These are phyloP conservation scores for Phlegmacium glaucopus DNA, from an alignment of 768 basidiomycete genomes.

Conservation along the genomic window DNA sequence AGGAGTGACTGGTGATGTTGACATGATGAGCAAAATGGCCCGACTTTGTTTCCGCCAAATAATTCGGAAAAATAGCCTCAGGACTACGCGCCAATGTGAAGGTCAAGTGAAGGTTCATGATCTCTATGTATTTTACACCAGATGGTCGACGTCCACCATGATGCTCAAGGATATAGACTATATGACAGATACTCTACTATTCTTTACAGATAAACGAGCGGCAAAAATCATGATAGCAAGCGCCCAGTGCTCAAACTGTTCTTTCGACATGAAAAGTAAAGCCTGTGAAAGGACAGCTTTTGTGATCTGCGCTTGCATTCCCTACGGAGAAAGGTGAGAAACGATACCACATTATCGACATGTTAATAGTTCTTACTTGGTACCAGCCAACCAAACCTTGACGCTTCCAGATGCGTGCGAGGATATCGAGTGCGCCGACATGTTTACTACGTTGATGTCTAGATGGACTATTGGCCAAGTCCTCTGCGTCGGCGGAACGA, in stretches of 20 bases:
- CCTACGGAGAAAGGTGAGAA: conserved; percentile 41
- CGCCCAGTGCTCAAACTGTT: conserved; percentile 92
- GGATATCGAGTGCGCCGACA: conserved; percentile 73
- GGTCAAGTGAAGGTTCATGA: no score
- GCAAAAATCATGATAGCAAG: conserved; percentile 62
- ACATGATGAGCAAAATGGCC: conserved; percentile 13
- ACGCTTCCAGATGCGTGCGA: conserved; percentile 64
- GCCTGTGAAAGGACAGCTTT: conserved; percentile 97
- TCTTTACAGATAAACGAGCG: conserved; percentile 32
- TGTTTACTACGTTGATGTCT: conserved; percentile 48
- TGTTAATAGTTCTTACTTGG: conserved; percentile 49
- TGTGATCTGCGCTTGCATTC: conserved; percentile 93
- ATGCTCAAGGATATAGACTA: not conserved
- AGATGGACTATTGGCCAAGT: conserved; percentile 38
- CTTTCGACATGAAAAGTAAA: conserved; percentile 94
- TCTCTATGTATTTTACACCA: not conserved
- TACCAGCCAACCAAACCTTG: conserved; percentile 95
- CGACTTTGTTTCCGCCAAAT: no score
- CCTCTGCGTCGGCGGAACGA: conserved; percentile 57
- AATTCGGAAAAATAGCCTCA: no score
- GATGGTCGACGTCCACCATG: not conserved
- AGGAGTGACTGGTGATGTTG: conserved; percentile 38
- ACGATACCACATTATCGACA: not conserved
- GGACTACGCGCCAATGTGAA: no score
- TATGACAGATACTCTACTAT: not conserved